phyloP scores from a whole-genome alignment of 2,329 filamentous ascomycete genomes.

The Xenosphaeropsis pyriputrescens region DNA sequence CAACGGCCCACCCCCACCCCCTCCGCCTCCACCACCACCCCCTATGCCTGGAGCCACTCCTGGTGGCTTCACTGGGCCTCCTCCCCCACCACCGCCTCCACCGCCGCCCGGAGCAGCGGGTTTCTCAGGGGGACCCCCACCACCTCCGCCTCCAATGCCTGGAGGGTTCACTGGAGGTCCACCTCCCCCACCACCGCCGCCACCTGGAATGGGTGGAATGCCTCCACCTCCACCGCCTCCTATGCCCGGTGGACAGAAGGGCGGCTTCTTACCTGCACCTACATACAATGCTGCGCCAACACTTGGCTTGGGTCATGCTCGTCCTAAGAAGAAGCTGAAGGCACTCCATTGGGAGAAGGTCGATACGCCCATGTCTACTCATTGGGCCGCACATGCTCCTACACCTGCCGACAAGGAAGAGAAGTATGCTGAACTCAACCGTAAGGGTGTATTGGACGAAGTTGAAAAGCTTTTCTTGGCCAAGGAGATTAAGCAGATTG shows the following conservation, averaged over 20 bases:
- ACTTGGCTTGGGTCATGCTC: conserved; percentile 61
- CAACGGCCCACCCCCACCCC: conserved; percentile 16
- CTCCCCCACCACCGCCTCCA: conserved; percentile 22
- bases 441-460: conserved; percentile 91
- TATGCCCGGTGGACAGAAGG: conserved; percentile 54
- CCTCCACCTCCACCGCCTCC: conserved; percentile 38
- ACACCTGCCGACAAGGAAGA: conserved; percentile 86
- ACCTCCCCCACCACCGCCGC: conserved; percentile 32
- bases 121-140: conserved; percentile 19
- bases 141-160: conserved; percentile 25
- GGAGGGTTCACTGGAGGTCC: conserved; percentile 18
- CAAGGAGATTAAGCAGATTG: conserved; percentile 86
- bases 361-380: conserved; percentile 77
- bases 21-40: conserved; percentile 18
- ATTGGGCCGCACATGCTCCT: conserved; percentile 79
- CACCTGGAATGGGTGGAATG: conserved; percentile 24
- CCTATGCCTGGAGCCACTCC: conserved; percentile 14
- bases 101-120: conserved; percentile 23
- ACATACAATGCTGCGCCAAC: conserved; percentile 35
- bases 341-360: conserved; percentile 99
- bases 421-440: conserved; percentile 85
- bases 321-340: conserved; percentile 99
- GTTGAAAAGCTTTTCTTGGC: conserved; percentile 96
- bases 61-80: conserved; percentile 18
- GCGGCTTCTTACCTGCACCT: conserved; percentile 58